Evolutionary conservation across 345 rosid species (phyloP).

Genomic region (Lepidium didymum): DNA sequence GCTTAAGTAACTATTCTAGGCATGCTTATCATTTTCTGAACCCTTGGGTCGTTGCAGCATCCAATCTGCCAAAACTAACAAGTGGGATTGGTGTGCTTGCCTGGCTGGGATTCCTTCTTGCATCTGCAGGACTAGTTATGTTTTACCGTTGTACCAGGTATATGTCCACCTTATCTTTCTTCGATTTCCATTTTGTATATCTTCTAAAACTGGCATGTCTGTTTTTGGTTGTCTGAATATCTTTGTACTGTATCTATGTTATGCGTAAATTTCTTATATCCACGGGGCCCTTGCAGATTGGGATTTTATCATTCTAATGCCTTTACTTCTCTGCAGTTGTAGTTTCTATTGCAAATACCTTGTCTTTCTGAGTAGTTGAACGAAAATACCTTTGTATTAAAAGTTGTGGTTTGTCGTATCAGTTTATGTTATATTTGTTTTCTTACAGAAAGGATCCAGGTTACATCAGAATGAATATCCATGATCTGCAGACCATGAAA

Average conservation of each 20-base stretch:
- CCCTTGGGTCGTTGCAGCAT: constrained; percentile 41
- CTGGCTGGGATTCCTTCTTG: constrained; percentile 74
- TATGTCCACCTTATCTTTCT: constrained; percentile 2
- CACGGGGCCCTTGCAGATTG: neutral
- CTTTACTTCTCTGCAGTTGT: constrained; percentile 2
- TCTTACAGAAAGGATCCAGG: constrained; percentile 94
- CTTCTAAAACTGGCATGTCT: neutral
- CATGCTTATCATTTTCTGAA: constrained; percentile 10
- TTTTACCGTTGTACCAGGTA: constrained; percentile 96
- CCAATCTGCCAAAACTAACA: constrained; percentile 69
- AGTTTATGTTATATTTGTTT: neutral
- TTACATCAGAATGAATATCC: constrained; percentile 71
- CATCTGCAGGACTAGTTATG: constrained; percentile 67
- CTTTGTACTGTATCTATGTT: neutral
- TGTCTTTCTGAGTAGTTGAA: neutral
- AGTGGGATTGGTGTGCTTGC: constrained; percentile 75
- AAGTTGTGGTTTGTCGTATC: neutral
- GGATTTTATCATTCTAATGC: neutral
- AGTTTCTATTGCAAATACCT: neutral
- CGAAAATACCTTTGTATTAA: neutral
- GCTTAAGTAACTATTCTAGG: neutral
- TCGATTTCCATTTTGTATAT: neutral
- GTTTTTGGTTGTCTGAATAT: neutral
- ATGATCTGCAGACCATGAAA: constrained; percentile 76
- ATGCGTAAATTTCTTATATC: neutral